phyloP scores from a whole-genome alignment of 306 rosid species.

The Arachis stenosperma region DNA sequence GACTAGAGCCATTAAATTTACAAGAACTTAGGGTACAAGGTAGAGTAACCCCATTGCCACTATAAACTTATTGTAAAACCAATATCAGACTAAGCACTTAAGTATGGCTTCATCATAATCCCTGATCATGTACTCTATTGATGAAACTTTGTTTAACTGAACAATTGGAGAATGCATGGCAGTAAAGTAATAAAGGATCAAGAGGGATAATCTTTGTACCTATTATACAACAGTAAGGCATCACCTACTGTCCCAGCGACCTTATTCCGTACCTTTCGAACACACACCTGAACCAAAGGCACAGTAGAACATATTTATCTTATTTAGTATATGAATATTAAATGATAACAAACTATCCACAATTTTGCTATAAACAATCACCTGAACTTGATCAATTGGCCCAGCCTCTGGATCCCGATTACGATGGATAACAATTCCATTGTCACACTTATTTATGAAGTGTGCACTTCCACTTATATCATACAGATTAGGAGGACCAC shows the following conservation, averaged over 20 bases:
- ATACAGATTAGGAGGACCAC: slow-evolving; percentile 85
- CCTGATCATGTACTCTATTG: neutral
- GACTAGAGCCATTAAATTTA: neutral
- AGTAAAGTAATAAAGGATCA: neutral
- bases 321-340: slow-evolving; percentile 8
- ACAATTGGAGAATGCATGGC: slow-evolving; percentile 22
- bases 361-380: slow-evolving; percentile 38
- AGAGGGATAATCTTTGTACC: slow-evolving; percentile 46
- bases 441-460: slow-evolving; percentile 94
- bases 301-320: slow-evolving; percentile 15
- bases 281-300: slow-evolving; percentile 64
- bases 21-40: neutral
- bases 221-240: slow-evolving; percentile 67
- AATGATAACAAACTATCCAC: neutral
- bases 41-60: neutral
- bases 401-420: slow-evolving; percentile 87
- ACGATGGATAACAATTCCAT: slow-evolving; percentile 89
- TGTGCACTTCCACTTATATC: slow-evolving; percentile 97
- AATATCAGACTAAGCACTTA: neutral
- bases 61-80: neutral
- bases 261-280: slow-evolving; percentile 84
- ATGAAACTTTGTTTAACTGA: slow-evolving; percentile 7
- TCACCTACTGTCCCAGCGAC: slow-evolving; percentile 90
- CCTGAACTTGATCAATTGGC: slow-evolving; percentile 80
- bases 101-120: neutral